Conservation (phyloP, 116 monocot genomes). For the Dioscorea cayenensis region DNA sequence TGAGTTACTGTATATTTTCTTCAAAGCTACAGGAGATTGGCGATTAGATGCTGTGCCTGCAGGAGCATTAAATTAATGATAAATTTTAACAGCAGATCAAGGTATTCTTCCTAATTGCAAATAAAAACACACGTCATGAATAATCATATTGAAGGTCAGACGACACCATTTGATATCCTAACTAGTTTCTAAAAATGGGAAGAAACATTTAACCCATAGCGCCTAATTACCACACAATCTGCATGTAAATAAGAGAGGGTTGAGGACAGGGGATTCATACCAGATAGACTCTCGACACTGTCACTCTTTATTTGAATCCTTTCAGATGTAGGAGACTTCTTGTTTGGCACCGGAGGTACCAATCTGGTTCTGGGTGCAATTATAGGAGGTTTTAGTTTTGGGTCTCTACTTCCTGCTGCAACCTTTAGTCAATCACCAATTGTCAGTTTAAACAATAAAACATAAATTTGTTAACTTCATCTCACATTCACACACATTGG, state of each 20-base stretch:
- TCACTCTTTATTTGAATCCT: constrained; percentile 24
- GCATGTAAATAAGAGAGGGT: not conserved
- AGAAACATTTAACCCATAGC: too few species aligned
- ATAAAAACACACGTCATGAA: too few species aligned
- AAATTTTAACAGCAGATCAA: too few species aligned
- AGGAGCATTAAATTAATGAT: not conserved
- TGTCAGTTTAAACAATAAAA: not conserved
- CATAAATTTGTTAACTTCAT: not conserved
- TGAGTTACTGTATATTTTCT: constrained; percentile 13
- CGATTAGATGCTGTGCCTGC: constrained; percentile 31
- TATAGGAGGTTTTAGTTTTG: constrained; percentile 39
- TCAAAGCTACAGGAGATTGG: constrained; percentile 16
- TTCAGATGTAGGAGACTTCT: constrained; percentile 15
- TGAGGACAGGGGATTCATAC: constrained; percentile 8
- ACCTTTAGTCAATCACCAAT: constrained; percentile 20
- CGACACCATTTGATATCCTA: too few species aligned
- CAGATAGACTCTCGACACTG: constrained; percentile 14
- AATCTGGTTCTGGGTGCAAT: constrained; percentile 20
- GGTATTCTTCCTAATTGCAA: too few species aligned
- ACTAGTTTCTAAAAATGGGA: too few species aligned
- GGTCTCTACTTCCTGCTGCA: constrained; percentile 10
- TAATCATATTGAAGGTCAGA: too few species aligned
- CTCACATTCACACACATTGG: not conserved
- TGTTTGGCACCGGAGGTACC: constrained; percentile 20
- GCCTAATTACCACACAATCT: not conserved